These are phyloP conservation scores for Rhizopus delemar DNA, from an alignment of 371 early-diverging fungal species.

Conservation along the genomic window DNA sequence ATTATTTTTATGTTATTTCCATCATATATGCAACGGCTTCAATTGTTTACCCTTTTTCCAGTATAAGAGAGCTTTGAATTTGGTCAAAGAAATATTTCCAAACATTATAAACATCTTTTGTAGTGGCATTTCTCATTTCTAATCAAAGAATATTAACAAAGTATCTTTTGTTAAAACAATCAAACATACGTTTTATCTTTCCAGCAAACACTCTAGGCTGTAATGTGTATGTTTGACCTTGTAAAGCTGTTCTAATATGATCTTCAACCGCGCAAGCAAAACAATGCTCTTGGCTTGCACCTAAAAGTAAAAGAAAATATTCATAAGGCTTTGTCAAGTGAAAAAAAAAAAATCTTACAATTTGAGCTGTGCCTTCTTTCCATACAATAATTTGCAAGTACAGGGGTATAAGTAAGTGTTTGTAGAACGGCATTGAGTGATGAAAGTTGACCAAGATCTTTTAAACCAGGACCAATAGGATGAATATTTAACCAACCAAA, in stretches of 20 bases:
- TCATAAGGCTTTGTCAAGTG: background rate
- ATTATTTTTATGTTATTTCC: background rate
- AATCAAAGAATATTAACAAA: slow-evolving; percentile 38
- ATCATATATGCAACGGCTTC: background rate
- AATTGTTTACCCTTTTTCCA: slow-evolving; percentile 31
- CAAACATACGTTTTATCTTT: slow-evolving; percentile 62
- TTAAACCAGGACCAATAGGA: slow-evolving; percentile 77
- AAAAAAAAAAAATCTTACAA: slow-evolving; percentile 38
- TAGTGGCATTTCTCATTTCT: slow-evolving; percentile 77
- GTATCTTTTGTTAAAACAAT: background rate
- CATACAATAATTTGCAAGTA: slow-evolving; percentile 75
- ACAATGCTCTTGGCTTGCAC: slow-evolving; percentile 63
- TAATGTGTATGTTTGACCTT: slow-evolving; percentile 36
- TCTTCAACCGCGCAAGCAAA: slow-evolving; percentile 68
- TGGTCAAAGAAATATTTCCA: slow-evolving; percentile 72
- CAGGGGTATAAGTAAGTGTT: slow-evolving; percentile 84
- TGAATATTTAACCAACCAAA: slow-evolving; percentile 62
- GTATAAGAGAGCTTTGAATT: slow-evolving; percentile 35
- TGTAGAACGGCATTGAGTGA: slow-evolving; percentile 92
- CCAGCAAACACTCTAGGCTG: slow-evolving; percentile 74
- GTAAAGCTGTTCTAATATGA: slow-evolving; percentile 45
- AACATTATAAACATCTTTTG: slow-evolving; percentile 87
- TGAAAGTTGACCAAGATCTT: slow-evolving; percentile 94
- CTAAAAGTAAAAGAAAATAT: slow-evolving; percentile 32
- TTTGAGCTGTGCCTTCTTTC: slow-evolving; percentile 60